Evolutionary conservation across 1,284 basidiomycete species (phyloP).

Genomic region (Clitocybe nebularis): DNA sequence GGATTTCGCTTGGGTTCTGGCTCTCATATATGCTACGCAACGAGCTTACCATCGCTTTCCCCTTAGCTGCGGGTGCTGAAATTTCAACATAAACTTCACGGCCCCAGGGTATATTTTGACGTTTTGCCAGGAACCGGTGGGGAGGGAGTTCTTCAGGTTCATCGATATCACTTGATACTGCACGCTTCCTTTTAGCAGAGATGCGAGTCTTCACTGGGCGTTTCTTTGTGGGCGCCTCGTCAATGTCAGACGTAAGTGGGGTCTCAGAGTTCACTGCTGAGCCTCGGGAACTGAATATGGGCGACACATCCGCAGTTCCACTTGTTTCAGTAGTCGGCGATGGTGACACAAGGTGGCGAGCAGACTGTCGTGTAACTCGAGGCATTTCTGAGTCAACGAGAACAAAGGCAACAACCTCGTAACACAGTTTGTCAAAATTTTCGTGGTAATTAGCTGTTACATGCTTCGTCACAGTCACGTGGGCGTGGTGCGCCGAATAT

Average conservation of each 20-base stretch:
- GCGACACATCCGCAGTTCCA: constrained; percentile 29
- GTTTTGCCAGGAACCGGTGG: too few species aligned
- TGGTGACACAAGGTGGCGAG: constrained; percentile 17
- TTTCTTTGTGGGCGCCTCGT: constrained; percentile 22
- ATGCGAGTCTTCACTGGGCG: constrained; percentile 15
- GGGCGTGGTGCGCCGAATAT: constrained; percentile 12
- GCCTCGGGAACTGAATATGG: constrained; percentile 41
- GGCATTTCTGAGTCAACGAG: constrained; percentile 18
- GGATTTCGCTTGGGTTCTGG: too few species aligned
- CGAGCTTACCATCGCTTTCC: constrained; percentile 34
- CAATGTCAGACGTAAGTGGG: constrained; percentile 31
- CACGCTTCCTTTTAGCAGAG: constrained; percentile 19
- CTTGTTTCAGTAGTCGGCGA: constrained; percentile 28
- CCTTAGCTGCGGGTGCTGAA: constrained; percentile 16
- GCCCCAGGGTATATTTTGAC: too few species aligned
- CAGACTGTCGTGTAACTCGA: constrained; percentile 27
- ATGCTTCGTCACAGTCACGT: constrained; percentile 19
- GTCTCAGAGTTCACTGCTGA: constrained; percentile 30
- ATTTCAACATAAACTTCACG: constrained; percentile 50
- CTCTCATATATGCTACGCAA: background rate
- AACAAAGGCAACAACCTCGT: constrained; percentile 9
- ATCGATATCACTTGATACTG: constrained; percentile 17
- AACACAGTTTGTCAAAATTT: too few species aligned
- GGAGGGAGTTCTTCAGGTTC: constrained; percentile 13
- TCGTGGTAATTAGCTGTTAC: constrained; percentile 18